Conservation (phyloP, 2,329 filamentous ascomycete species). For the Penicillium corylophilum region DNA sequence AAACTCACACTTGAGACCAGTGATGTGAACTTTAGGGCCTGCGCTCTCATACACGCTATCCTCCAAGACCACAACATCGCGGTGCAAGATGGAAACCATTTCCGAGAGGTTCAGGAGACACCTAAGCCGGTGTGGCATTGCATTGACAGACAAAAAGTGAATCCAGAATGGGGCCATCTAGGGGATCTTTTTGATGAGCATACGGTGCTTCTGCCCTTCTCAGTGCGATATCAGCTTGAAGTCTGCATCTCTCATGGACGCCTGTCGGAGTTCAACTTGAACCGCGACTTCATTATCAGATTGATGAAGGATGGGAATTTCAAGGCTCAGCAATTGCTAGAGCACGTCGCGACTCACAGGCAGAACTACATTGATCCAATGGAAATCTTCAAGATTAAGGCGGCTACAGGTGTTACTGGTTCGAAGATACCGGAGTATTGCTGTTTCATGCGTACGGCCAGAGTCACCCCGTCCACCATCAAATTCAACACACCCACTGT, state of each 20-base stretch:
- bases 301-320: conserved; percentile 54
- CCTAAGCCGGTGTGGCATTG: conserved; percentile 38
- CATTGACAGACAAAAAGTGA: conserved; percentile 37
- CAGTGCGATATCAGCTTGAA: conserved; percentile 85
- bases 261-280: conserved; percentile 74
- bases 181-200: conserved; percentile 35
- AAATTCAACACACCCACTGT: conserved; percentile 74
- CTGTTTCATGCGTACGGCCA: conserved; percentile 70
- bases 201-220: conserved; percentile 59
- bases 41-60: conserved; percentile 46
- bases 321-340: conserved; percentile 66
- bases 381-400: conserved; percentile 62
- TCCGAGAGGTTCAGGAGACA: conserved; percentile 35
- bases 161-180: conserved; percentile 1
- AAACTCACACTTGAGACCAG: conserved; percentile 48
- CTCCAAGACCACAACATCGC: conserved; percentile 73
- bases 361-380: conserved; percentile 67
- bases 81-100: conserved; percentile 45
- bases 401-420: conserved; percentile 47
- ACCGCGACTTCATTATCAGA: conserved; percentile 62
- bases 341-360: conserved; percentile 68
- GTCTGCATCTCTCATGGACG: conserved; percentile 81
- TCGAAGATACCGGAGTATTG: conserved; percentile 69
- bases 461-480: conserved; percentile 80
- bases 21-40: conserved; percentile 29